Evolutionary conservation across 257 asterid genomes (phyloP), one percentile per base, ranked within the genome.

Genomic region (Mitragyna speciosa): DNA sequence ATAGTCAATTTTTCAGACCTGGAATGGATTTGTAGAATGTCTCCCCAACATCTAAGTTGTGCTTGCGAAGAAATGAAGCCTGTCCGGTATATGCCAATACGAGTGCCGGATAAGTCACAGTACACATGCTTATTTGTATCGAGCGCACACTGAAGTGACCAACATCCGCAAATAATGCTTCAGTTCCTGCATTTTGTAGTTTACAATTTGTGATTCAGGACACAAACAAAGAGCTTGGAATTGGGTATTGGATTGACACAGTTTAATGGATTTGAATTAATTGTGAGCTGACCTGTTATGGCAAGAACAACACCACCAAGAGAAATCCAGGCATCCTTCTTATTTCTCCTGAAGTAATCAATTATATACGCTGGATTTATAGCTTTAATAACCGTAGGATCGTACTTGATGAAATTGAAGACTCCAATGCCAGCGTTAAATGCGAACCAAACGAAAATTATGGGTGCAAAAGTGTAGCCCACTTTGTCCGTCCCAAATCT

Each of bases 141-240:
- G 94, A 82, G 58, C 78, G 88, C 41, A 92, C 92, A 0, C 88
- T 86, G 76, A 92, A 91, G 73, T 92, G 96, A 2, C 91, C 96
- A 31, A 92, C 85, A 65, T 92, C 94, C 0, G 94, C 96, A 79
- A 91, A 92, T 43, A 92, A 63, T 9, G 97, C 97, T 80, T 91
- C 97, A 1, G 91, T 77, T 73, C 96, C 94, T 88, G 87, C 81
- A 77, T 54, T 70, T 48, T 68, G 9, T 15, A 10, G 17, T n/a
- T 61, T 61, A 61, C 2, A 22, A n/a, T 7, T 15, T 61, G 15
- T 26, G 67, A 61, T 61, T 61, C 15, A n/a, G 33, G 31, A 24
- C 67, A 54, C 2, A 10, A 61, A 24, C 33, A 61, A 14, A 24
- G 33, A 24, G 31, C 10, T 61, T 2, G 33, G 31, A 24, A n/a